Conservation (phyloP, 2,329 filamentous ascomycete genomes). For the Bipolaris cookei region DNA sequence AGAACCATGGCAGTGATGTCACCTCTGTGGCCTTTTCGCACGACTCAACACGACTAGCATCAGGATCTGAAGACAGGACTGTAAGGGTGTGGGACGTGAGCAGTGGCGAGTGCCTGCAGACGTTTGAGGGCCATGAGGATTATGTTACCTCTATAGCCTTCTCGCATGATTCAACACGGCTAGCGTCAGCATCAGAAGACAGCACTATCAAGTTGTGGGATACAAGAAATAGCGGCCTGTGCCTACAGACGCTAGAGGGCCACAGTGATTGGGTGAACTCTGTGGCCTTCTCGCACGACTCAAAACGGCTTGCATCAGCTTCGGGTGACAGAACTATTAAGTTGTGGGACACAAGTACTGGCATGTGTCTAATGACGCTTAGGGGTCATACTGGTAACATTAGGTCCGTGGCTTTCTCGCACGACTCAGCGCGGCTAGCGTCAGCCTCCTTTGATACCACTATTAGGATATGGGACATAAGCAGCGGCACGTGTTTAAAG, state of each 20-base stretch:
- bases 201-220: constrained; percentile 17
- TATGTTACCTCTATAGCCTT: no score
- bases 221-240: neutral
- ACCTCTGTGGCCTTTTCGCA: neutral
- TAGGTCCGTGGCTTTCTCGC: constrained; percentile 17
- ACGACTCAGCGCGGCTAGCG: constrained; percentile 13
- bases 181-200: constrained; percentile 21
- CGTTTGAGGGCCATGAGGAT: neutral
- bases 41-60: neutral
- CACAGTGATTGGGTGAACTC: neutral
- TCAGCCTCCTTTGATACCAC: constrained; percentile 11
- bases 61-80: neutral
- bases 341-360: neutral
- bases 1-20: neutral
- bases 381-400: constrained; percentile 18
- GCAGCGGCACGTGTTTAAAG: constrained; percentile 4
- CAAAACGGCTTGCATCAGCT: neutral
- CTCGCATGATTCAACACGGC: constrained; percentile 8
- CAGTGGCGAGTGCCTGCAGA: neutral
- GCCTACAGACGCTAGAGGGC: neutral
- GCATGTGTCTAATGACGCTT: constrained; percentile 21
- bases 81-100: neutral
- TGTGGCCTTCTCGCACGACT: neutral
- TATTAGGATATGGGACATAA: constrained; percentile 13
- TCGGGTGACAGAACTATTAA: neutral